Conservation (phyloP, 23 red algal genomes). For the Gracilaria caudata region DNA sequence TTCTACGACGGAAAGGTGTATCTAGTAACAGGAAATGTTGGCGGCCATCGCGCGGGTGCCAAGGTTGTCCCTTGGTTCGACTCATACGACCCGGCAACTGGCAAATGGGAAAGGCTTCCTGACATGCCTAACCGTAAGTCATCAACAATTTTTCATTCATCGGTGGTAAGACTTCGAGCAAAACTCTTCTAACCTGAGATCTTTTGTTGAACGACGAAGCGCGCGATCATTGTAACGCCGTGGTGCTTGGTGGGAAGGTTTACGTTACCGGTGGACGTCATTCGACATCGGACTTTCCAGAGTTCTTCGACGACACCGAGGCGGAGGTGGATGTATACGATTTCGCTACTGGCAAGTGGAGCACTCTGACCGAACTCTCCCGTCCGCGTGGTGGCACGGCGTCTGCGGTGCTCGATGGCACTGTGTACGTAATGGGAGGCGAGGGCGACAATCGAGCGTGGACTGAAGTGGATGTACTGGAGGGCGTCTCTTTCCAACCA, state of each 20-base stretch:
- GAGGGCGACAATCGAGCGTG: constrained; percentile 66
- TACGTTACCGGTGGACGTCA: constrained; percentile 66
- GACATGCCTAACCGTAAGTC: constrained; percentile 73
- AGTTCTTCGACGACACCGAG: constrained; percentile 52
- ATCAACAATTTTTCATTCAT: constrained; percentile 13
- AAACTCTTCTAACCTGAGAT: constrained; percentile 17
- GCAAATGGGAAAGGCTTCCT: constrained; percentile 52
- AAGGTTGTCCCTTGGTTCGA: constrained; percentile 71
- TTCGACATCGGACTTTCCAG: constrained; percentile 38
- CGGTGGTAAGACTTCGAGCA: not conserved
- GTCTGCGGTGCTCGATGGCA: constrained; percentile 27
- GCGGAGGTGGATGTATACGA: constrained; percentile 67
- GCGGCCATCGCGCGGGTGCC: constrained; percentile 58
- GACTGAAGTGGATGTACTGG: constrained; percentile 54
- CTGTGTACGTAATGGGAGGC: constrained; percentile 49
- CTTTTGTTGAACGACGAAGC: constrained; percentile 40
- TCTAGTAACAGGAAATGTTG: constrained; percentile 71
- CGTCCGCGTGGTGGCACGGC: constrained; percentile 60
- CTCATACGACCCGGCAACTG: constrained; percentile 50
- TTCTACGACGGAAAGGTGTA: constrained; percentile 54
- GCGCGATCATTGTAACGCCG: constrained; percentile 71
- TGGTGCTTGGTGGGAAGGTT: constrained; percentile 36
- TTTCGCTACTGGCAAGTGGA: constrained; percentile 35
- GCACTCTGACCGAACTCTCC: constrained; percentile 29
- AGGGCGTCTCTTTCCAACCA: constrained; percentile 20